Percentiles rank a stretch among this genome's conserved stretches.
Conservation (phyloP, 441 rosid genomes). For the Adansonia rubrostipa region DNA sequence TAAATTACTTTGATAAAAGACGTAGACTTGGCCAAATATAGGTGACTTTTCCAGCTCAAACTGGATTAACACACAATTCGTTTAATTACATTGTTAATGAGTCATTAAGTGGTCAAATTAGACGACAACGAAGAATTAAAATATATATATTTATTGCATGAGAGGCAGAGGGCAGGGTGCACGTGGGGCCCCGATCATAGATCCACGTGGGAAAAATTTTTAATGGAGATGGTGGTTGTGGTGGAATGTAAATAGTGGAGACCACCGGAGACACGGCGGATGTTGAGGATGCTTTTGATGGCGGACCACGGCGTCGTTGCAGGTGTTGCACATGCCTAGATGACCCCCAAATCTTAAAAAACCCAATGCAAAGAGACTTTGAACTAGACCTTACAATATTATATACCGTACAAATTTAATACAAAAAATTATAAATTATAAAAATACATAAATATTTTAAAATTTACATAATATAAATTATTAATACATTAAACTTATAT, state of each 20-base stretch:
- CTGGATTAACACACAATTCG: background rate
- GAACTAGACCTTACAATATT: too few relatives aligned
- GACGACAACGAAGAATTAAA: background rate
- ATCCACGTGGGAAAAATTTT: constrained; percentile 5
- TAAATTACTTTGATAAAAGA: constrained; percentile 23
- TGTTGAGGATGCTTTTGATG: constrained; percentile 46
- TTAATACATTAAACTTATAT: too few relatives aligned
- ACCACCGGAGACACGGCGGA: constrained; percentile 56
- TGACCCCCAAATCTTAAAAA: background rate
- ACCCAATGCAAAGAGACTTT: too few relatives aligned
- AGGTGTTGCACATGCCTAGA: constrained; percentile 40
- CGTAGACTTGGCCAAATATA: constrained; percentile 27
- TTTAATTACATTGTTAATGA: background rate
- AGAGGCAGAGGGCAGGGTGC: background rate
- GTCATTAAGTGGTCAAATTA: background rate
- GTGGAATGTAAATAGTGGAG: constrained; percentile 25
- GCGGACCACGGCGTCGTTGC: constrained; percentile 52
- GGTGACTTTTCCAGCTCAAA: constrained; percentile 39
- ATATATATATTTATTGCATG: background rate
- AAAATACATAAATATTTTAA: too few relatives aligned
- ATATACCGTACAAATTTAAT: too few relatives aligned
- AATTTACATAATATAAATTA: too few relatives aligned
- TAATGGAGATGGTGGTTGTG: background rate
- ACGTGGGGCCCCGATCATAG: too few relatives aligned
- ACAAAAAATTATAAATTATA: too few relatives aligned